A percentile compares a stretch with the other conserved stretches of the same genome.
Conservation (phyloP, 192 early-diverging fungal species). For the Gigaspora rosea region DNA sequence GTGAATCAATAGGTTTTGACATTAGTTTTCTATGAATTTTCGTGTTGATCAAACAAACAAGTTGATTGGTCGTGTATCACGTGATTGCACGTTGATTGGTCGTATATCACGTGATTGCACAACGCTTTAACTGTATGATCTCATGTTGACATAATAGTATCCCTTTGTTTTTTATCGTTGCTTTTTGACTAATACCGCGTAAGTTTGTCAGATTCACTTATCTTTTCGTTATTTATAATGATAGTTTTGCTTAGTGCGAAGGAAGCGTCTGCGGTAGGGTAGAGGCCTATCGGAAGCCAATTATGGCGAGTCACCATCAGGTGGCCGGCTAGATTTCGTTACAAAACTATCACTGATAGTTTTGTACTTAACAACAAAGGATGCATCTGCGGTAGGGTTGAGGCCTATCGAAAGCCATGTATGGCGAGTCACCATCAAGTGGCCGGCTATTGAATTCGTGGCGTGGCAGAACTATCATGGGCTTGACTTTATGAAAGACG, state of each 20-base stretch:
- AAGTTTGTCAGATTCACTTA: conserved; percentile 11
- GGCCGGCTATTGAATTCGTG: conserved; percentile 26
- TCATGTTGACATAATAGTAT: too few relatives aligned
- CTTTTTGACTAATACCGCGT: not conserved
- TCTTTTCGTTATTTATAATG: conserved; percentile 4
- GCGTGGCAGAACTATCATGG: not conserved
- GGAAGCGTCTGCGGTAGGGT: conserved; percentile 33
- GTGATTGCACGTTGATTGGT: too few relatives aligned
- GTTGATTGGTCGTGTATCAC: too few relatives aligned
- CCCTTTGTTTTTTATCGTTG: not conserved
- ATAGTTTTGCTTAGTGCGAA: conserved; percentile 30
- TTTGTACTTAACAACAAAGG: conserved; percentile 29
- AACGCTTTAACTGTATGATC: too few relatives aligned
- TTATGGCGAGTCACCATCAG: conserved; percentile 32
- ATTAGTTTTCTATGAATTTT: too few relatives aligned
- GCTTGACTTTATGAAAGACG: not conserved
- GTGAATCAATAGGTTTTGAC: too few relatives aligned
- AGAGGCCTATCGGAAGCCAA: conserved; percentile 34
- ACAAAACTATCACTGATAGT: conserved; percentile 13
- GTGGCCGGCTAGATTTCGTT: conserved; percentile 29
- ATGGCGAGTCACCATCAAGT: conserved; percentile 33
- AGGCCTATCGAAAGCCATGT: conserved; percentile 33
- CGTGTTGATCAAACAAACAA: too few relatives aligned
- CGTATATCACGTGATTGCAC: too few relatives aligned
- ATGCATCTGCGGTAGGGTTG: conserved; percentile 30